Percentiles rank a stretch among this genome's conserved stretches.
phyloP scores from a whole-genome alignment of 768 basidiomycete species.

The Tylopilus sp. region DNA sequence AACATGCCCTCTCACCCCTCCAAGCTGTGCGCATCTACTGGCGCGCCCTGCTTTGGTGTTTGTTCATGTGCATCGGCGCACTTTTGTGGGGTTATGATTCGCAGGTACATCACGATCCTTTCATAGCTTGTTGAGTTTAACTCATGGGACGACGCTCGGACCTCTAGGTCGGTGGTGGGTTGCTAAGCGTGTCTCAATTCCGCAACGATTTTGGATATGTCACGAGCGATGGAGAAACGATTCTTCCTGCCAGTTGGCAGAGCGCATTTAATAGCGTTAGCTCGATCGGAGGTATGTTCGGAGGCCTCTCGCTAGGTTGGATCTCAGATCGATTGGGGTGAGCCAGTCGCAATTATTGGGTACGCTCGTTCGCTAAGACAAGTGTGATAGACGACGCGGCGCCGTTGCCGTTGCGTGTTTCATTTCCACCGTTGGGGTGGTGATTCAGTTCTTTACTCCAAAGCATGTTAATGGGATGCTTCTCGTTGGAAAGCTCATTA shows the following conservation, averaged over 20 bases:
- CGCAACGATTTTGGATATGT: constrained; percentile 26
- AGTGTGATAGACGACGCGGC: constrained; percentile 19
- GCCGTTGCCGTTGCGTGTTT: constrained; percentile 21
- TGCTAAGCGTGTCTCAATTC: constrained; percentile 23
- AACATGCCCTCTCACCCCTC: constrained; percentile 18
- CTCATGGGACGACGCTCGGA: not conserved
- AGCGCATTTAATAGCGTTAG: constrained; percentile 26
- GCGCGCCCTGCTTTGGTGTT: constrained; percentile 25
- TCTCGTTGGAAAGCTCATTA: constrained; percentile 25
- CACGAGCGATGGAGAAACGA: not conserved
- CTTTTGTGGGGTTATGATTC: constrained; percentile 27
- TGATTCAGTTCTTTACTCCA: constrained; percentile 24
- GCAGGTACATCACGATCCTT: constrained; percentile 16
- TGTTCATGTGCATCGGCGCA: constrained; percentile 23
- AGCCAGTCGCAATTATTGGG: not conserved
- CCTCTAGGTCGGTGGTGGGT: constrained; percentile 17
- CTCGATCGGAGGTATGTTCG: constrained; percentile 26
- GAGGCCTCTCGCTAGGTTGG: constrained; percentile 24
- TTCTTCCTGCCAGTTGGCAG: constrained; percentile 28
- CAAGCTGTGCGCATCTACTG: constrained; percentile 23
- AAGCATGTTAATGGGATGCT: constrained; percentile 23
- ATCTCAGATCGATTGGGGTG: constrained; percentile 22
- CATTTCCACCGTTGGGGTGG: constrained; percentile 21
- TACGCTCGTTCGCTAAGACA: not conserved
- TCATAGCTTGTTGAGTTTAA: not conserved